phyloP scores from a whole-genome alignment of 805 yeast species.

The Debaryomyces hansenii region DNA sequence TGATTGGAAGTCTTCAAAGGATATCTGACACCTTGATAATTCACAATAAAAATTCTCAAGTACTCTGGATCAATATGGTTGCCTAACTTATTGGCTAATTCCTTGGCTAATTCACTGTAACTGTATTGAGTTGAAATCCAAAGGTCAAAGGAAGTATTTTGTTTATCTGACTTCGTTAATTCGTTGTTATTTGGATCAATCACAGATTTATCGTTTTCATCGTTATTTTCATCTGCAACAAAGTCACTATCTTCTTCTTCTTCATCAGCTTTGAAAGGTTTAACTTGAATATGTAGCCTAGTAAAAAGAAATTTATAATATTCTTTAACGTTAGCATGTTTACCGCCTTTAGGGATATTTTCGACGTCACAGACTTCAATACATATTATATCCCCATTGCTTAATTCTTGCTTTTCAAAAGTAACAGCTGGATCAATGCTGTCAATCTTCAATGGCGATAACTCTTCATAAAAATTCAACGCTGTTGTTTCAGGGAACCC shows the following conservation, averaged over 20 bases:
- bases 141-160: slow-evolving; percentile 44
- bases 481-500: slow-evolving; percentile 33
- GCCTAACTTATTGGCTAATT: slow-evolving; percentile 53
- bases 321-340: slow-evolving; percentile 34
- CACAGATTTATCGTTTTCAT: neutral
- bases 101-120: slow-evolving; percentile 60
- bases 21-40: slow-evolving; percentile 55
- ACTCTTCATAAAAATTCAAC: slow-evolving; percentile 57
- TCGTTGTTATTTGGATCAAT: neutral
- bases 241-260: slow-evolving; percentile 51
- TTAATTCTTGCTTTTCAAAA: slow-evolving; percentile 57
- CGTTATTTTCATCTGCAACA: slow-evolving; percentile 27
- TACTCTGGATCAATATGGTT: slow-evolving; percentile 53
- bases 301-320: slow-evolving; percentile 57
- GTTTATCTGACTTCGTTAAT: slow-evolving; percentile 15
- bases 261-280: slow-evolving; percentile 45
- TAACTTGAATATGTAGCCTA: slow-evolving; percentile 58
- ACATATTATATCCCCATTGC: slow-evolving; percentile 66
- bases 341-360: slow-evolving; percentile 13
- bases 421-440: slow-evolving; percentile 37
- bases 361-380: slow-evolving; percentile 28
- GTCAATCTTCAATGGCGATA: slow-evolving; percentile 54
- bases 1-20: slow-evolving; percentile 40
- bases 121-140: slow-evolving; percentile 67
- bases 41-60: slow-evolving; percentile 64